A percentile compares a stretch with the other conserved stretches of the same genome.
phyloP scores from a whole-genome alignment of 2,329 filamentous ascomycete genomes.

The Aspergillus pseudonomiae region DNA sequence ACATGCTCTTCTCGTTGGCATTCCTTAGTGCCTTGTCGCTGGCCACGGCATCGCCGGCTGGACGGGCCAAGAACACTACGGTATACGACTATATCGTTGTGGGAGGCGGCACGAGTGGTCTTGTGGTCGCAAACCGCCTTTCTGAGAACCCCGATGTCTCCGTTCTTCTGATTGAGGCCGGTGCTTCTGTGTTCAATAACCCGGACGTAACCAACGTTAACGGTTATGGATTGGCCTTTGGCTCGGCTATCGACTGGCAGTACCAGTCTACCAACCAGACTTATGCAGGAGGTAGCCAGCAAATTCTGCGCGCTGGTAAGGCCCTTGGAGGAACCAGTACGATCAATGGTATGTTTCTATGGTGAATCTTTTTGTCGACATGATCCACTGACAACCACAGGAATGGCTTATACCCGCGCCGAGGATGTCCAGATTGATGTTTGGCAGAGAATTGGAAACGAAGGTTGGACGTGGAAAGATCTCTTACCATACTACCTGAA shows the following conservation, averaged over 20 bases:
- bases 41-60: conserved; percentile 5
- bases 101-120: conserved; percentile 41
- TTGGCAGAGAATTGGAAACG: conserved; percentile 39
- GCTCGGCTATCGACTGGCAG: conserved; percentile 46
- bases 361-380: neutral
- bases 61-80: neutral
- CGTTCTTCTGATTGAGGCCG: conserved; percentile 38
- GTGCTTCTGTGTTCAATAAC: conserved; percentile 33
- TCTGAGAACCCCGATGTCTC: conserved; percentile 33
- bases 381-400: conserved; percentile 20
- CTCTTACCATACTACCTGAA: conserved; percentile 37
- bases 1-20: conserved; percentile 4
- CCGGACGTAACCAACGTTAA: conserved; percentile 30
- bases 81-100: conserved; percentile 40
- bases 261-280: conserved; percentile 46
- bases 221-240: conserved; percentile 34
- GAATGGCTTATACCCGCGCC: conserved; percentile 44
- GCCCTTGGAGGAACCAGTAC: conserved; percentile 48
- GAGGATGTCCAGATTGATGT: conserved; percentile 42
- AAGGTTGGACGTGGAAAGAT: conserved; percentile 37
- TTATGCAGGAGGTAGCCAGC: conserved; percentile 38
- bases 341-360: conserved; percentile 42
- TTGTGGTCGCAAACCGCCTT: conserved; percentile 40
- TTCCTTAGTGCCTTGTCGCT: conserved; percentile 20
- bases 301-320: conserved; percentile 46